These are phyloP conservation scores for Podila minutissima DNA, from an alignment of 192 early-diverging fungal genomes.

Conservation along the genomic window DNA sequence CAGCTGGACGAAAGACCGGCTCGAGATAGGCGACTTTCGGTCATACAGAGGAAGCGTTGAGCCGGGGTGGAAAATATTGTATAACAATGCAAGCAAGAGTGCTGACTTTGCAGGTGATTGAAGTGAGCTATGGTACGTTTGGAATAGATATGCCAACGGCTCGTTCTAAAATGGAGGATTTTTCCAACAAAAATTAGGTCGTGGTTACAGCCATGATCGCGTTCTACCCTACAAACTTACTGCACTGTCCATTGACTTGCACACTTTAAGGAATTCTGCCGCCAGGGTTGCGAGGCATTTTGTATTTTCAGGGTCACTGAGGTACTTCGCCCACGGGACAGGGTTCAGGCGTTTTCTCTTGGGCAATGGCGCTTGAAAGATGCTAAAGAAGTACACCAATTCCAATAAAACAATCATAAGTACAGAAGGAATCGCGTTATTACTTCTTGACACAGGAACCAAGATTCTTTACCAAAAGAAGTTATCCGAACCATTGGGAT, in stretches of 20 bases:
- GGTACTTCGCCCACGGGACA: conserved; percentile 32
- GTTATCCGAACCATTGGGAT: conserved; percentile 5
- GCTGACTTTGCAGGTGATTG: conserved; percentile 33
- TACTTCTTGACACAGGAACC: background rate
- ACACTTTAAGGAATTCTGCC: conserved; percentile 43
- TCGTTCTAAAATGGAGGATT: conserved; percentile 25
- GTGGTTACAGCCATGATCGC: too few relatives aligned
- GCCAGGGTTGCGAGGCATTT: conserved; percentile 28
- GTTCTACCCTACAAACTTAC: background rate
- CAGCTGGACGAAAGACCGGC: conserved; percentile 38
- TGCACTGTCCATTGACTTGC: conserved; percentile 38
- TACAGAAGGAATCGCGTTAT: background rate
- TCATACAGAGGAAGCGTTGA: conserved; percentile 42
- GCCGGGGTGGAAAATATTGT: conserved; percentile 48
- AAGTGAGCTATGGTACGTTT: conserved; percentile 28
- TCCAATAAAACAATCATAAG: background rate
- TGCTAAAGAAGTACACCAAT: background rate
- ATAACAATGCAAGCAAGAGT: conserved; percentile 30
- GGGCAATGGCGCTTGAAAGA: conserved; percentile 27
- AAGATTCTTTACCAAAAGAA: conserved; percentile 27
- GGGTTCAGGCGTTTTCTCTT: conserved; percentile 38
- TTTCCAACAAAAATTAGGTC: background rate
- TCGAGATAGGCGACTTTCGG: conserved; percentile 41
- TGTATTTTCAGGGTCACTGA: conserved; percentile 33
- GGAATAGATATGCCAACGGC: conserved; percentile 22